These are phyloP conservation scores for Atkinsonella hypoxylon DNA, from an alignment of 2,329 filamentous ascomycete genomes.

Conservation along the genomic window DNA sequence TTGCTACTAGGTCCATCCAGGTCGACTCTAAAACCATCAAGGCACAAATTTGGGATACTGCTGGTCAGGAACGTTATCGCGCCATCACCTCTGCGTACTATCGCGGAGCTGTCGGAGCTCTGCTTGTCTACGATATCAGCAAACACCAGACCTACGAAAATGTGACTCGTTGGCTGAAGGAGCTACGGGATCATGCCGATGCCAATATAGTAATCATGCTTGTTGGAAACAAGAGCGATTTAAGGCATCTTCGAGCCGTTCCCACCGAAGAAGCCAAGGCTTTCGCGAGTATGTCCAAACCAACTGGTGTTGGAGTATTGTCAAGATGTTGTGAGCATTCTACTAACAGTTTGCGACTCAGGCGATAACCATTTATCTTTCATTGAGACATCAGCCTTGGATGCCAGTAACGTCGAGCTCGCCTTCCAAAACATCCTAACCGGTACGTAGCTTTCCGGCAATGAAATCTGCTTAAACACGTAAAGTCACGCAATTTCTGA, in stretches of 20 bases:
- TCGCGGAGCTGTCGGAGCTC: slow-evolving; percentile 88
- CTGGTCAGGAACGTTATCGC: slow-evolving; percentile 96
- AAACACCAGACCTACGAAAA: slow-evolving; percentile 99
- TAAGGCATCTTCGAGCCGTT: slow-evolving; percentile 93
- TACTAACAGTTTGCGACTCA: slow-evolving; percentile 24
- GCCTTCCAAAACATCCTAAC: slow-evolving; percentile 99
- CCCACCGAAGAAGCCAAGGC: slow-evolving; percentile 96
- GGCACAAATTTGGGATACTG: slow-evolving; percentile 99
- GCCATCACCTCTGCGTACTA: slow-evolving; percentile 99
- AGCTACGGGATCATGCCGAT: slow-evolving; percentile 93
- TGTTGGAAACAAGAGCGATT: slow-evolving; percentile 99
- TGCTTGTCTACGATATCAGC: slow-evolving; percentile 99
- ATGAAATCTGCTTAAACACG: background rate
- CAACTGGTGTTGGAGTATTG: background rate
- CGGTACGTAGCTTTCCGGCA: slow-evolving; percentile 43
- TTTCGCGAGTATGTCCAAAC: slow-evolving; percentile 66
- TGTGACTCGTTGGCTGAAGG: slow-evolving; percentile 97
- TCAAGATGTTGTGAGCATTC: background rate
- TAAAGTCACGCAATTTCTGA: background rate
- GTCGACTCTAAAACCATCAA: slow-evolving; percentile 99
- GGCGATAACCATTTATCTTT: slow-evolving; percentile 97
- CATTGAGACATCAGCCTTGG: slow-evolving; percentile 96
- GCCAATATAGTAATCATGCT: slow-evolving; percentile 99
- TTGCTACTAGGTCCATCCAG: slow-evolving; percentile 95
- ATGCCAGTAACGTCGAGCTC: slow-evolving; percentile 97